Evolutionary conservation across 352 stramenopile genomes (phyloP), one percentile per base, ranked within the genome.

Genomic region (Globisporangium acanthophoron): DNA sequence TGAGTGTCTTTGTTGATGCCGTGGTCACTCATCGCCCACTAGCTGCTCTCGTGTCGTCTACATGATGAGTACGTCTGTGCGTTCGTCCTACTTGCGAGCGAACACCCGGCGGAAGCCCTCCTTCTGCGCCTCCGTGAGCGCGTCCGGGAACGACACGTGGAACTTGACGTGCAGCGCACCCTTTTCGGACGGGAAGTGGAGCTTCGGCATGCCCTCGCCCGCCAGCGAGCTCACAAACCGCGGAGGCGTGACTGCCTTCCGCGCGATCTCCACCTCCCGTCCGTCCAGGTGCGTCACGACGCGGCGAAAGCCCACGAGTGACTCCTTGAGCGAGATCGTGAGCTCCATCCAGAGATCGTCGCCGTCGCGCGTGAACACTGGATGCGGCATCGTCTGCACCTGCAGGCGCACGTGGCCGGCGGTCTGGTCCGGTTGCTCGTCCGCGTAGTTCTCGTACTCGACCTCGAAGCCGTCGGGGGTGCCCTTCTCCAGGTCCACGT

Each of bases 281-380:
- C 92, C 96, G 71, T 99, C 96, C 45, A 99, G 69, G 72, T 99
- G 95, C 44, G 71, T 89, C 40, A 99, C 85, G 33, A 71, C 78
- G 59, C 96, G 87, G 47, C 62, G 87, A 67, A 98, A 99, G 31
- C 96, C 96, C 61, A 97, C 73, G 62, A 99, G 86, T 12, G 96
- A 88, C 71, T 98, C 92, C 9, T 96, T 94, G 56, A 99, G 80
- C 33, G 92, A 88, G 73, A 99, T 97, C 59, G 92, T 87, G 67
- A 98, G 88, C 47, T 96, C 97, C 71, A 96, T 96, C 75, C 96
- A 97, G 45, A 99, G 78, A 59, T 99, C 68, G 73, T 98, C 90
- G 3, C 93, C 90, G 59, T 98, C 91, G 37, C 96, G 86, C 20
- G 96, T 86, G 67, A 97, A 98, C 5, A 91, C 52, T 5, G 83